A percentile compares a stretch with the other conserved stretches of the same genome.
phyloP scores from a whole-genome alignment of 805 yeast genomes.

The Saccharomycopsis sp. region DNA sequence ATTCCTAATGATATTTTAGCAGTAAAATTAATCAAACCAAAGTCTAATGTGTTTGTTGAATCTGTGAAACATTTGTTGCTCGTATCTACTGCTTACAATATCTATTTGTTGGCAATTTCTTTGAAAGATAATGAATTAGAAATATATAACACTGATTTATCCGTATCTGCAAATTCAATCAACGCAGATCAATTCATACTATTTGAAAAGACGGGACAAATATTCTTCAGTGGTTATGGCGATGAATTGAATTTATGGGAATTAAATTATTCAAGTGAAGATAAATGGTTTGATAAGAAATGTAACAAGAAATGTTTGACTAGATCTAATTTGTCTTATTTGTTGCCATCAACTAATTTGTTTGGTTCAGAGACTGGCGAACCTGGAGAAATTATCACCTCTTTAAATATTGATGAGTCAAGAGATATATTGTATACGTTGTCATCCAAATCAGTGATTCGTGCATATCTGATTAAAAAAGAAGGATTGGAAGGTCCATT shows the following conservation, averaged over 20 bases:
- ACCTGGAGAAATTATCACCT: conserved; percentile 50
- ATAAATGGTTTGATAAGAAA: conserved; percentile 80
- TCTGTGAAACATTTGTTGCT: conserved; percentile 66
- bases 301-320: conserved; percentile 82
- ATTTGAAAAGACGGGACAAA: conserved; percentile 61
- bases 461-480: conserved; percentile 52
- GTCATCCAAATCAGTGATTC: conserved; percentile 72
- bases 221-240: conserved; percentile 76
- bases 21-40: conserved; percentile 76
- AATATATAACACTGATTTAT: conserved; percentile 75
- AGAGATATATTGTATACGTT: conserved; percentile 75
- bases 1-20: conserved; percentile 69
- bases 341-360: conserved; percentile 37
- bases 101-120: conserved; percentile 71
- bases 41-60: conserved; percentile 70
- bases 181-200: conserved; percentile 56
- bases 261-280: conserved; percentile 71
- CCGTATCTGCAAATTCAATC: conserved; percentile 73
- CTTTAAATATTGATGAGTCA: conserved; percentile 67
- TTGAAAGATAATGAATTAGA: conserved; percentile 48
- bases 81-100: conserved; percentile 72
- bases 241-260: conserved; percentile 84
- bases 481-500: conserved; percentile 37
- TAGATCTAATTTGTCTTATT: conserved; percentile 48
- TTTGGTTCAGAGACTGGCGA: conserved; percentile 7